A percentile compares a stretch with the other conserved stretches of the same genome.
Evolutionary conservation across 2,329 filamentous ascomycete species (phyloP).

Genomic region (Ophiosphaerella narmari): DNA sequence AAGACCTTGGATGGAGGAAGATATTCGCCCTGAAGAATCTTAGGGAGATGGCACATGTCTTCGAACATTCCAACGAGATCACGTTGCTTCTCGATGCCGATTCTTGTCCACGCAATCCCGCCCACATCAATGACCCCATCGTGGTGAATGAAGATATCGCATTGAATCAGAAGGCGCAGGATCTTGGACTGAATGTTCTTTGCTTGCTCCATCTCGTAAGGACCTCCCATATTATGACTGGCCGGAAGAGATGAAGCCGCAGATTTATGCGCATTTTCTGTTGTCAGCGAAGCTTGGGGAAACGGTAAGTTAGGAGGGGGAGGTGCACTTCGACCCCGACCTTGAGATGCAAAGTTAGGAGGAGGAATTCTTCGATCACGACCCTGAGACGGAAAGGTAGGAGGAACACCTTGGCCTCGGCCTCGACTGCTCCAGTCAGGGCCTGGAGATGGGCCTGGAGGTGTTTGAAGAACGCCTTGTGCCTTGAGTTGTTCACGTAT

Average conservation of each 20-base stretch:
- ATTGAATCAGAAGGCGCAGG: conserved; percentile 33
- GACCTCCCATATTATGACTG: conserved; percentile 12
- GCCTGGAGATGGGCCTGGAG: conserved; percentile 2
- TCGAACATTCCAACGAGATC: conserved; percentile 25
- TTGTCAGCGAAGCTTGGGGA: not conserved
- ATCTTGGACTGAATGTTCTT: conserved; percentile 27
- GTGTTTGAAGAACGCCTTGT: conserved; percentile 10
- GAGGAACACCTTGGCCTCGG: not conserved
- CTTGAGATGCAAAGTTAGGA: not conserved
- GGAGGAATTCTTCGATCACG: not conserved
- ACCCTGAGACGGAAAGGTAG: not conserved
- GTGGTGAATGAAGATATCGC: conserved; percentile 33
- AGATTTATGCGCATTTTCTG: too few relatives aligned
- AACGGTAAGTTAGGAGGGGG: not conserved
- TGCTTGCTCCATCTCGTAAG: conserved; percentile 32
- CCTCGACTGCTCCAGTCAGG: not conserved
- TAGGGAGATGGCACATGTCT: conserved; percentile 33
- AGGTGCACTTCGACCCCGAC: not conserved
- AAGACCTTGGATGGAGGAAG: conserved; percentile 33
- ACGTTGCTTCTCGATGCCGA: conserved; percentile 26
- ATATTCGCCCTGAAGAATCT: conserved; percentile 31
- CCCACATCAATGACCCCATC: conserved; percentile 29
- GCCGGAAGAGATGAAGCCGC: not conserved
- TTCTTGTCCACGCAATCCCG: conserved; percentile 32
- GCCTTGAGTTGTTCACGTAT: conserved; percentile 19